phyloP scores from a whole-genome alignment of 176 grass and related monocot species.

The Chrysopogon serrulatus region DNA sequence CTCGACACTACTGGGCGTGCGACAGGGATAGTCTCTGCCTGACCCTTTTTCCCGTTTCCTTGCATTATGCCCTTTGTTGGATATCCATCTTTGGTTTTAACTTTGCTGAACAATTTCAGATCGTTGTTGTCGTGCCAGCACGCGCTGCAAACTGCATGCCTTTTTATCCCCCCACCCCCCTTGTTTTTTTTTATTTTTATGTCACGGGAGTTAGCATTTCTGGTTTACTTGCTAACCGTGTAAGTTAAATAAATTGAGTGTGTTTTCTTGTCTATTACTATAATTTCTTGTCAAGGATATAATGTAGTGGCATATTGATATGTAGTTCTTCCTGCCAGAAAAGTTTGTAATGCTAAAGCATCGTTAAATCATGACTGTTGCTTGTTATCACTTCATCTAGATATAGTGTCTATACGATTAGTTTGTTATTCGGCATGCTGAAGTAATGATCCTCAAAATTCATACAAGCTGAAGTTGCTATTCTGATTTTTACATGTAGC shows the following conservation, averaged over 20 bases:
- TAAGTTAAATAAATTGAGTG: background rate
- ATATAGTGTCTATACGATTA: background rate
- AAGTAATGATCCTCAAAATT: background rate
- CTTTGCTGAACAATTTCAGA: background rate
- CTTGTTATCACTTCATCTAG: background rate
- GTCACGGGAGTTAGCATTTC: background rate
- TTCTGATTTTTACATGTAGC: background rate
- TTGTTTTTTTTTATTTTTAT: background rate
- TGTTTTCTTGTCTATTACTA: background rate
- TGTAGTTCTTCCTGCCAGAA: background rate
- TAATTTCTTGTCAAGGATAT: background rate
- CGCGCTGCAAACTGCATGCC: background rate
- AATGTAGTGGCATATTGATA: background rate
- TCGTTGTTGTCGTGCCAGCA: background rate
- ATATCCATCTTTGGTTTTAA: background rate
- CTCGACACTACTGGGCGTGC: background rate
- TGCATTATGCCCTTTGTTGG: background rate
- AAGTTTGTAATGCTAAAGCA: background rate
- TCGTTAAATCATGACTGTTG: background rate
- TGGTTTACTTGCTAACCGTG: background rate
- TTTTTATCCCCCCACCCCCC: too few species aligned
- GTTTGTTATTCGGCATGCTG: background rate
- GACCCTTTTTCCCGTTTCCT: background rate
- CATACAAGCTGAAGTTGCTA: background rate
- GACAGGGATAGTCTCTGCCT: background rate